Percentiles rank a stretch among this genome's conserved stretches.
Conservation (phyloP, 352 stramenopile species). For the Globisporangium middletonii region DNA sequence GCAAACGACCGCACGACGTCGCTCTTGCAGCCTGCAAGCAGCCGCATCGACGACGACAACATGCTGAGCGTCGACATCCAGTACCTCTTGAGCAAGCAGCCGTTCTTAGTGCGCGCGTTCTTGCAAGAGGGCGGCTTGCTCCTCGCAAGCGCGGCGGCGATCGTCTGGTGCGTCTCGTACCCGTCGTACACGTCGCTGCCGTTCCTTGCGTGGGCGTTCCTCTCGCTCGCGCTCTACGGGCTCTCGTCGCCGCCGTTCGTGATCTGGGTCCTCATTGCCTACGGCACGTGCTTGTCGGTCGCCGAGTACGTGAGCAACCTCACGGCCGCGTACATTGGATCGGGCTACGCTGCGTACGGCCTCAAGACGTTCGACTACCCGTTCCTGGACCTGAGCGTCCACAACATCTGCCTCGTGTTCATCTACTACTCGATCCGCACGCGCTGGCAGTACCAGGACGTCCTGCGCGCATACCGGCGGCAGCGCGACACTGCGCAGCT, state of each 20-base stretch:
- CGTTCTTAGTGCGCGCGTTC: constrained; percentile 60
- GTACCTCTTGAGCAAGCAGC: constrained; percentile 53
- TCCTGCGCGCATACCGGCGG: constrained; percentile 29
- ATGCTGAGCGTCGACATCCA: constrained; percentile 29
- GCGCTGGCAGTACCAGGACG: constrained; percentile 63
- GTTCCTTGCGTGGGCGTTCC: constrained; percentile 57
- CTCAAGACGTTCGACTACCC: constrained; percentile 68
- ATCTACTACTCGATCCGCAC: constrained; percentile 80
- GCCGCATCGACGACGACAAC: constrained; percentile 12
- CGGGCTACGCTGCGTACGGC: constrained; percentile 51
- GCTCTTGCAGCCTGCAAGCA: constrained; percentile 12
- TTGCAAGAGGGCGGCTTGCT: constrained; percentile 60
- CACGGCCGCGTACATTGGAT: constrained; percentile 34
- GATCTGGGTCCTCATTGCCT: constrained; percentile 59
- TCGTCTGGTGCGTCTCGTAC: constrained; percentile 78
- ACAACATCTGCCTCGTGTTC: constrained; percentile 70
- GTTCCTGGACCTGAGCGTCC: constrained; percentile 64
- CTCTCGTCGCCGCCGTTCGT: constrained; percentile 39
- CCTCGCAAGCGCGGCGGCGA: constrained; percentile 55
- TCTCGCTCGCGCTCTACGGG: constrained; percentile 66
- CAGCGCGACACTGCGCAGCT: constrained; percentile 16
- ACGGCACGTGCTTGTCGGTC: constrained; percentile 47
- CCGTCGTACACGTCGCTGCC: constrained; percentile 69
- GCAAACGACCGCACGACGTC: constrained; percentile 2
- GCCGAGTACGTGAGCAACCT: constrained; percentile 68